Evolutionary conservation across 768 basidiomycete species (phyloP).

Genomic region (Suillus americanus): DNA sequence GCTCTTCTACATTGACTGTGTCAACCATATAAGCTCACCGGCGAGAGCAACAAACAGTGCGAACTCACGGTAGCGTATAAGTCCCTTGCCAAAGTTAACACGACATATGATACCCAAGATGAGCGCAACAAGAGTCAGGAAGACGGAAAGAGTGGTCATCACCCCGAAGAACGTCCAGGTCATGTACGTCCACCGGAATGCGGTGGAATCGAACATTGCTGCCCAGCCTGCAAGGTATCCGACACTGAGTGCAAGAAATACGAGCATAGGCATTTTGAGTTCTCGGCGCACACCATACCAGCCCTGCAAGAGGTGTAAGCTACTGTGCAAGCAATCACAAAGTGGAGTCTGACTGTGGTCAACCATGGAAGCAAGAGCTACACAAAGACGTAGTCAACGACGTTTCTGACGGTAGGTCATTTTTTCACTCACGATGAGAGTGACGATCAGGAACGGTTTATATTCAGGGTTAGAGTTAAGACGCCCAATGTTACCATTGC

Average conservation of each 20-base stretch:
- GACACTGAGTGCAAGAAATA: slow-evolving; percentile 61
- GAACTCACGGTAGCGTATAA: slow-evolving; percentile 61
- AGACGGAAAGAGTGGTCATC: slow-evolving; percentile 57
- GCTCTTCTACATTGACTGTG: slow-evolving; percentile 56
- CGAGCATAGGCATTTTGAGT: slow-evolving; percentile 52
- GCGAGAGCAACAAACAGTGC: not conserved
- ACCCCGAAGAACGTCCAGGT: slow-evolving; percentile 75
- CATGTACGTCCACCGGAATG: slow-evolving; percentile 76
- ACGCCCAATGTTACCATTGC: slow-evolving; percentile 62
- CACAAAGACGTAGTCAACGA: slow-evolving; percentile 8
- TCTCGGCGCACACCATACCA: slow-evolving; percentile 79
- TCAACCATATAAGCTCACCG: slow-evolving; percentile 3
- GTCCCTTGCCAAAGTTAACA: slow-evolving; percentile 76
- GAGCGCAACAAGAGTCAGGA: slow-evolving; percentile 54
- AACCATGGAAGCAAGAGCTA: slow-evolving; percentile 74
- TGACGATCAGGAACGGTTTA: slow-evolving; percentile 52
- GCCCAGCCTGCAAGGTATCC: slow-evolving; percentile 70
- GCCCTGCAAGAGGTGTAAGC: slow-evolving; percentile 41
- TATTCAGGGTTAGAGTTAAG: slow-evolving; percentile 50
- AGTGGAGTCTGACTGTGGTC: slow-evolving; percentile 40
- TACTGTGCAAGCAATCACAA: slow-evolving; percentile 6
- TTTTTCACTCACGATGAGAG: slow-evolving; percentile 53
- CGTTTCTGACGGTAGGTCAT: not conserved
- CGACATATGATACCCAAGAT: slow-evolving; percentile 66
- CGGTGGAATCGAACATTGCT: slow-evolving; percentile 67